Evolutionary conservation across 1,284 basidiomycete species (phyloP), one percentile per base, ranked within the genome.

Genomic region (Leccinum pseudoinsigne): DNA sequence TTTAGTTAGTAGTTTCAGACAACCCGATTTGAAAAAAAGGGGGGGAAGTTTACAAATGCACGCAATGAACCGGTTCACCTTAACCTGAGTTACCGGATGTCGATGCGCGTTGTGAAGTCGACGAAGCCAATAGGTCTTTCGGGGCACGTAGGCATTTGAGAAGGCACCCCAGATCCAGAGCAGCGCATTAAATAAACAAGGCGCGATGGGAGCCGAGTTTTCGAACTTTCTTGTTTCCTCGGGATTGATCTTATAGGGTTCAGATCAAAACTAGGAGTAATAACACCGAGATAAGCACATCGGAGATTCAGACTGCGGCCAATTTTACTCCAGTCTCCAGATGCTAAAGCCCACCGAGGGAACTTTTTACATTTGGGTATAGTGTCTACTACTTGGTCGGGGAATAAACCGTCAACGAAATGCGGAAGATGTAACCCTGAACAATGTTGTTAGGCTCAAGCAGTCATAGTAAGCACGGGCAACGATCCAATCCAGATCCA

Each of bases 91-190:
- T n/a, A 18, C 61, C 58, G 55, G 59, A 55, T 59, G 34, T 47
- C 54, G 68, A 55, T 55, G n/a, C 47, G 45, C 53, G 45, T 55
- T 54, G 55, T 8, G 45, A n/a, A 54, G 2, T 55, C 14, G 56
- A 60, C 36, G 53, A 62, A 62, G 51, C 57, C 31, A 58, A 58
- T 57, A 23, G 61, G 40, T 53, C 57, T 36, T 59, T 58, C 38
- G 63, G 57, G 50, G 62, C 38, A 50, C 21, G 16, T 31, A 38
- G 50, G 64, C 70, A 67, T 55, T 53, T 57, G 56, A 51, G 59
- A 67, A 67, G 47, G 64, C 42, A 72, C 71, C 74, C 71, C 63
- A 65, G 73, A 75, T 76, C 69, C 73, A 71, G 72, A 73, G 47
- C 55, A 63, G 58, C 63, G n/a, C 51, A 45, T 51, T 50, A 56